Conservation (phyloP, 495 filamentous ascomycete species). For the Saxophila tyrrhenica region DNA sequence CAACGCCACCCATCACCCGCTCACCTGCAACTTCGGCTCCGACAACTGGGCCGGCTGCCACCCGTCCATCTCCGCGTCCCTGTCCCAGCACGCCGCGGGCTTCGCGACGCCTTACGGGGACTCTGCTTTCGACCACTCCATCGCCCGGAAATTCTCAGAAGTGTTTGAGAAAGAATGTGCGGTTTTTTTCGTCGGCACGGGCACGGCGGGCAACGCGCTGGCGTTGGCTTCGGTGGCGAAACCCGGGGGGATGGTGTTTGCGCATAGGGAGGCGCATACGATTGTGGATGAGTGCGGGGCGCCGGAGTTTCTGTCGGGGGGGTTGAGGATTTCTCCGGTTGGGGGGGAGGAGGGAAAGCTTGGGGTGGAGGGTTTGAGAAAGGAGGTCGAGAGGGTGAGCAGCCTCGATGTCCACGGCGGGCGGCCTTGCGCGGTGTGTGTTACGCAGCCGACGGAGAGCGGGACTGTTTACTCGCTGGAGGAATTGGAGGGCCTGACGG, state of each 20-base stretch:
- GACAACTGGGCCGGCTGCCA: not conserved
- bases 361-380: not conserved
- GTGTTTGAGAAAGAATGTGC: not conserved
- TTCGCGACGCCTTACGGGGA: not conserved
- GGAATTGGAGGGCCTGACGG: not conserved
- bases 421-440: not conserved
- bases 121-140: not conserved
- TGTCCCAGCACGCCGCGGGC: not conserved
- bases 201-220: not conserved
- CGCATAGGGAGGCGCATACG: not conserved
- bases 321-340: not conserved
- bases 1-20: too few species aligned
- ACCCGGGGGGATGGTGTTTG: not conserved
- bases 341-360: not conserved
- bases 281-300: not conserved
- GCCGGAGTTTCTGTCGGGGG: not conserved
- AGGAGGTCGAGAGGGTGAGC: not conserved
- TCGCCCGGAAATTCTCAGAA: not conserved
- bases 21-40: too few species aligned
- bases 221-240: not conserved
- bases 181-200: not conserved
- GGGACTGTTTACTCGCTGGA: conserved; percentile 1
- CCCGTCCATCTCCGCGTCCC: not conserved
- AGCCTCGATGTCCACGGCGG: not conserved
- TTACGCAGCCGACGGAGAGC: not conserved